These are phyloP conservation scores for Yamadazyma blattariae DNA, from an alignment of 1,139 yeast species.

Conservation along the genomic window DNA sequence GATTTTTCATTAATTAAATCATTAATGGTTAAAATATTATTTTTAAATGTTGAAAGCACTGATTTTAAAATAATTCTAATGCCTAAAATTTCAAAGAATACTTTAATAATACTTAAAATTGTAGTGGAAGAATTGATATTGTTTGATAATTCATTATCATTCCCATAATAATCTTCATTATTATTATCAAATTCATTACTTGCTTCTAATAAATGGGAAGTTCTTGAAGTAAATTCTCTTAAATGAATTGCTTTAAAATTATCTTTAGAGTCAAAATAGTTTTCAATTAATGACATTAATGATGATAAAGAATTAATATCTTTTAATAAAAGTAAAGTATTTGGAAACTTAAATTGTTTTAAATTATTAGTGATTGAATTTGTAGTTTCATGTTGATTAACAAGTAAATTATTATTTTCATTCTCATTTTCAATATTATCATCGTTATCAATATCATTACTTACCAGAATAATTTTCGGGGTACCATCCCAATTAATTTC, in stretches of 20 bases:
- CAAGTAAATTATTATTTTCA: slow-evolving; percentile 19
- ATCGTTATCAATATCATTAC: background rate
- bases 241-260: slow-evolving; percentile 56
- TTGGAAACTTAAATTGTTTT: slow-evolving; percentile 22
- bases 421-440: no score
- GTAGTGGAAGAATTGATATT: slow-evolving; percentile 34
- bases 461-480: slow-evolving; percentile 10
- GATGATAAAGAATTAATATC: slow-evolving; percentile 32
- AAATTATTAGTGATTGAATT: slow-evolving; percentile 16
- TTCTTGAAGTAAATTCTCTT: slow-evolving; percentile 60
- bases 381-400: slow-evolving; percentile 15
- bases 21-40: slow-evolving; percentile 27
- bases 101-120: slow-evolving; percentile 49
- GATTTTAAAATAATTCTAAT: slow-evolving; percentile 53
- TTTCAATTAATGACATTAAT: slow-evolving; percentile 26
- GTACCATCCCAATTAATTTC: slow-evolving; percentile 43
- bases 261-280: slow-evolving; percentile 17
- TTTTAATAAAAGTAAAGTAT: slow-evolving; percentile 26
- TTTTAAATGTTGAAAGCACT: slow-evolving; percentile 43
- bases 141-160: slow-evolving; percentile 22
- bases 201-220: slow-evolving; percentile 66
- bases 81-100: slow-evolving; percentile 51
- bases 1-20: slow-evolving; percentile 26
- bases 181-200: slow-evolving; percentile 31
- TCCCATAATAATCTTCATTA: no score